A percentile compares a stretch with the other conserved stretches of the same genome.
phyloP scores from a whole-genome alignment of 2,329 filamentous ascomycete genomes.

The Fusarium acutatum region DNA sequence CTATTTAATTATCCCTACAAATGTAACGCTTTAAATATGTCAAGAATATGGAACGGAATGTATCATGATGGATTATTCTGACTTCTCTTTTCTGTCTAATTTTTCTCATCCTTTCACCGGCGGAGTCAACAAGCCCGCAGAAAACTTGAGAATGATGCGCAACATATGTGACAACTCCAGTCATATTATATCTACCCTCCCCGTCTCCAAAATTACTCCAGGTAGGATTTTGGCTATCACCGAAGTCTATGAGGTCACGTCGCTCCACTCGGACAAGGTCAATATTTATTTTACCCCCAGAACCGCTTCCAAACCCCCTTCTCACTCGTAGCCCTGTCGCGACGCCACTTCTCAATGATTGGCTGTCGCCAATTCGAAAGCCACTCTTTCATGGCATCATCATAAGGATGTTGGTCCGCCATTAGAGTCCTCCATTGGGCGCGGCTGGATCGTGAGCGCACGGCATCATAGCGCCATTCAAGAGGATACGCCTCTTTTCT shows the following conservation, averaged over 20 bases:
- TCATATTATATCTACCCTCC: no score
- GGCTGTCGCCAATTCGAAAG: background rate
- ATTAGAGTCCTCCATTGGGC: background rate
- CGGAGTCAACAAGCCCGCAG: fast-evolving
- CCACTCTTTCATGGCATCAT: background rate
- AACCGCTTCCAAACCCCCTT: background rate
- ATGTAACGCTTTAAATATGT: no score
- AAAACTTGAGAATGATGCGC: no score
- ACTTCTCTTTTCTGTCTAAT: no score
- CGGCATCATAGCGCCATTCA: background rate
- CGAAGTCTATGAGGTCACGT: fast-evolving
- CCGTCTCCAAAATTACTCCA: fast-evolving
- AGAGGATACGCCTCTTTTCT: background rate
- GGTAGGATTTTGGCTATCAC: fast-evolving
- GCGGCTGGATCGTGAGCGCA: background rate
- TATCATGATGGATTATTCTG: no score
- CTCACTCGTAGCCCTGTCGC: background rate
- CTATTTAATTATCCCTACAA: no score
- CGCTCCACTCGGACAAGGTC: background rate
- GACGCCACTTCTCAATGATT: background rate
- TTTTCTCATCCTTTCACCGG: no score
- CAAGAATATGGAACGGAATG: no score
- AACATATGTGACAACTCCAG: fast-evolving
- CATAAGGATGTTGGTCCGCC: background rate
- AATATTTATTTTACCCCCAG: background rate